Evolutionary conservation across 2,329 filamentous ascomycete species (phyloP), one percentile per base, ranked within the genome.

Genomic region (Fusarium pseudoanthophilum): DNA sequence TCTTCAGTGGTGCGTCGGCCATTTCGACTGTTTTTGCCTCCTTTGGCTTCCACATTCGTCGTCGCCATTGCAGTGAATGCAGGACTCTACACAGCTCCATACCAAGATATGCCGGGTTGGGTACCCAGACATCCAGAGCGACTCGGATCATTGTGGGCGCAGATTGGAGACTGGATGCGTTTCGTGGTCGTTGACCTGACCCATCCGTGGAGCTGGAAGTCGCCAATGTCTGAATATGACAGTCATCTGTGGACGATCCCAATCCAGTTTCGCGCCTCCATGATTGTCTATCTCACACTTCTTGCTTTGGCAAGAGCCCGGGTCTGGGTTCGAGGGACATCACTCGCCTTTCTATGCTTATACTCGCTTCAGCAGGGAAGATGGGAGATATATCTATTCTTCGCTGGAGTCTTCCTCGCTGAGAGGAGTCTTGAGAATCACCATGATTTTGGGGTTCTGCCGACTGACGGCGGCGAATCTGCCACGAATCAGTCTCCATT

Each of bases 71-170:
- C 32, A 36, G 32, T 53, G 3, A 37, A 7, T 6, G 32, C 32
- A 0, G 49, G 49, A 3, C 2, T 37, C 0, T 53, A 37, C 32
- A 1, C n/a, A 0, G 24, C 32, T 53, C 49, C 32, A 4, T 53
- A 37, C 0, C 32, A 53, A 5, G 24, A 53, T 53, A 53, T 53
- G 32, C 49, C 24, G 2, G 49, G 49, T 1, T 53, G 13, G 49
- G n/a, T 37, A 1, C 49, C 49, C 24, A 37, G 49, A 7, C 32
- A 16, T 21, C 49, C 24, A 21, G 32, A 53, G 18, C 24, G 9
- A 2, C 30, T 53, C 0, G n/a, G 24, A 1, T 53, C 32, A 9
- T 16, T 53, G 1, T 53, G 32, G 49, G n/a, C 5, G 18, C 49
- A 53, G 10, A 26, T 53, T 6, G 20, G 32, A 9, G 32, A 53